phyloP scores from a whole-genome alignment of 306 rosid genomes.

The Vicia sativa region DNA sequence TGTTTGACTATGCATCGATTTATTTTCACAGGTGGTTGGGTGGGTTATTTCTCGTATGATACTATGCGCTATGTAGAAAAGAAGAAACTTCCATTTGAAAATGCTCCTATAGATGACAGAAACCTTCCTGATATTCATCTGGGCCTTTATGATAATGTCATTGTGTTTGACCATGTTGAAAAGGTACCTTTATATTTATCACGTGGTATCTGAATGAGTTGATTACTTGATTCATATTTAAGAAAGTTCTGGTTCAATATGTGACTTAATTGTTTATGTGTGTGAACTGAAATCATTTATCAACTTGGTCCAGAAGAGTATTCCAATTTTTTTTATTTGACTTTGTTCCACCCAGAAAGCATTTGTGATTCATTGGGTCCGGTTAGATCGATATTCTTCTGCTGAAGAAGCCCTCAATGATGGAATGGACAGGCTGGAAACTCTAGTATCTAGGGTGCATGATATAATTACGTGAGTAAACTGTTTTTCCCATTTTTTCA shows the following conservation, averaged over 20 bases:
- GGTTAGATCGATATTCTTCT: constrained; percentile 72
- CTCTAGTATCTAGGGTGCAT: constrained; percentile 75
- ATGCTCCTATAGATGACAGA: constrained; percentile 88
- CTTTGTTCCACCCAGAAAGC: constrained; percentile 68
- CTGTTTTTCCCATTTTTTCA: constrained; percentile 6
- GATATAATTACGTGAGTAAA: constrained; percentile 76
- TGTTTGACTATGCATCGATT: constrained; percentile 26
- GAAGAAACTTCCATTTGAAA: constrained; percentile 85
- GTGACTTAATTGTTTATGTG: background rate
- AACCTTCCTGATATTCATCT: constrained; percentile 93
- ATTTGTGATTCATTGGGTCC: constrained; percentile 88
- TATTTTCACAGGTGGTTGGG: constrained; percentile 83
- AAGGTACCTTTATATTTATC: constrained; percentile 61
- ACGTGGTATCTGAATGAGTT: background rate
- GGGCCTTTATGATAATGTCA: constrained; percentile 87
- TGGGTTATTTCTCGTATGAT: constrained; percentile 95
- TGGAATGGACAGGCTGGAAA: constrained; percentile 62
- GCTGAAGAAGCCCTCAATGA: constrained; percentile 71
- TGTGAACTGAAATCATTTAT: constrained; percentile 12
- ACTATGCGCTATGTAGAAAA: constrained; percentile 94
- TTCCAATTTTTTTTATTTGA: constrained; percentile 32
- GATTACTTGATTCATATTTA: background rate
- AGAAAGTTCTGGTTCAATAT: constrained; percentile 19
- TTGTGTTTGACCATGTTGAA: constrained; percentile 93
- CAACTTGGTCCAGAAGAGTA: constrained; percentile 19